Percentiles rank a stretch among this genome's conserved stretches.
Conservation (phyloP, 2,329 filamentous ascomycete species). For the Neopestalotiopsis sp. region DNA sequence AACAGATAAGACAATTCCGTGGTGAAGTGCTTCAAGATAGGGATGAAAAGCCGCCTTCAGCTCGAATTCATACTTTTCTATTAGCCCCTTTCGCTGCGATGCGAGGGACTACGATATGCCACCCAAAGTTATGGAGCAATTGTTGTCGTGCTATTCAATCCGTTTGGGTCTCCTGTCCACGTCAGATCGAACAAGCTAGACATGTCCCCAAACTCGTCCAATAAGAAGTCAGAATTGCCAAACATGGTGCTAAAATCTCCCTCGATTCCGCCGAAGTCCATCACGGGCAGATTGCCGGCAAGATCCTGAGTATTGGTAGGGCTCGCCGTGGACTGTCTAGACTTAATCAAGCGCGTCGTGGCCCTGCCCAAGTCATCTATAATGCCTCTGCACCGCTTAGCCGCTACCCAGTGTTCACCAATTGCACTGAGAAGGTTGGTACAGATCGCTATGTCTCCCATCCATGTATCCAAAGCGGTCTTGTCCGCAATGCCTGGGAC, state of each 20-base stretch:
- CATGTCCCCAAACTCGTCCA: conserved; percentile 14
- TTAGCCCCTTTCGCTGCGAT: not conserved
- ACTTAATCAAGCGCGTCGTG: conserved; percentile 4
- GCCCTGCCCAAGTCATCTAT: conserved; percentile 40
- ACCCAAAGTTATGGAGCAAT: not conserved
- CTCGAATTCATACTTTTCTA: not conserved
- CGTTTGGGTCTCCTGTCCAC: conserved; percentile 9
- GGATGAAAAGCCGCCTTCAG: not conserved
- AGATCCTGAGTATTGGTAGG: not conserved
- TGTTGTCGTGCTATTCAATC: not conserved
- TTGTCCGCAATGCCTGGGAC: conserved; percentile 45
- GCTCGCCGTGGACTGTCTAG: not conserved
- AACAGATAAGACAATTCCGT: not conserved
- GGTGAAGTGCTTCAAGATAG: not conserved
- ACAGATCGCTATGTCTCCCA: conserved; percentile 45
- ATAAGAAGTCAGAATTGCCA: conserved; percentile 4
- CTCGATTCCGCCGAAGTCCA: not conserved
- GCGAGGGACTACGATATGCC: not conserved
- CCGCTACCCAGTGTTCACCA: conserved; percentile 57
- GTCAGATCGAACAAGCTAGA: conserved; percentile 11
- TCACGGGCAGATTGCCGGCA: not conserved
- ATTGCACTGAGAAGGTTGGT: conserved; percentile 54
- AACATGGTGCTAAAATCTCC: conserved; percentile 1
- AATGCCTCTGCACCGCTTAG: conserved; percentile 50
- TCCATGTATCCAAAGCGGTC: conserved; percentile 43